phyloP scores from a whole-genome alignment of 2,329 filamentous ascomycete species.

The Calonectria hawksworthii region DNA sequence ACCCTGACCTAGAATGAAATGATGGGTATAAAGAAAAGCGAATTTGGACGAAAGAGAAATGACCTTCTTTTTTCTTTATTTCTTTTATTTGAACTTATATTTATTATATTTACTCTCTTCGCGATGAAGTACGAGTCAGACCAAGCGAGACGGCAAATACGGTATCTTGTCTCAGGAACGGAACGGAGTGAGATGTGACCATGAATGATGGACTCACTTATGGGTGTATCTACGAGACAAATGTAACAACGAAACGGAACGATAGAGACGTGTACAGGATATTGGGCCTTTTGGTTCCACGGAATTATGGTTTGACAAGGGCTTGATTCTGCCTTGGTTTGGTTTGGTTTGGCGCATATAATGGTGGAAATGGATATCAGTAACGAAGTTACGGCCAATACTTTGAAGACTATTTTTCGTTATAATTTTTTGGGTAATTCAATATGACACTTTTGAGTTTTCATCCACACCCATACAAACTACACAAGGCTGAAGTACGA shows the following conservation, averaged over 20 bases:
- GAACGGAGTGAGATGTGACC: neutral
- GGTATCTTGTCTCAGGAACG: neutral
- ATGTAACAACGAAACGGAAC: conserved; percentile 12
- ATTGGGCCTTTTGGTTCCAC: neutral
- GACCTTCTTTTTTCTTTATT: neutral
- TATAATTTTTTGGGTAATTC: neutral
- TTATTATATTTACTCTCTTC: conserved; percentile 24
- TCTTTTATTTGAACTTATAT: conserved; percentile 3
- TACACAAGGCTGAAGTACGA: neutral
- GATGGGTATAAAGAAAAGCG: conserved; percentile 7
- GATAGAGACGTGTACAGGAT: conserved; percentile 19
- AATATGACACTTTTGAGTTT: neutral
- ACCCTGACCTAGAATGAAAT: conserved; percentile 71
- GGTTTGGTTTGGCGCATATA: conserved; percentile 16
- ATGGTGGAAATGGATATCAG: conserved; percentile 25
- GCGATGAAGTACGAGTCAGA: conserved; percentile 4
- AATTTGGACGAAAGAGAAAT: neutral
- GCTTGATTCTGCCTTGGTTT: conserved; percentile 1
- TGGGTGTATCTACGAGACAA: conserved; percentile 17
- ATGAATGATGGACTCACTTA: conserved; percentile 1
- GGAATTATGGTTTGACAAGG: conserved; percentile 1
- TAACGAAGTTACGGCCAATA: conserved; percentile 18
- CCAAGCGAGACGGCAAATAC: neutral
- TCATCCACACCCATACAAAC: neutral
- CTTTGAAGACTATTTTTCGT: neutral